These are phyloP conservation scores for Tilletia caries DNA, from an alignment of 1,284 basidiomycete species.

Conservation along the genomic window DNA sequence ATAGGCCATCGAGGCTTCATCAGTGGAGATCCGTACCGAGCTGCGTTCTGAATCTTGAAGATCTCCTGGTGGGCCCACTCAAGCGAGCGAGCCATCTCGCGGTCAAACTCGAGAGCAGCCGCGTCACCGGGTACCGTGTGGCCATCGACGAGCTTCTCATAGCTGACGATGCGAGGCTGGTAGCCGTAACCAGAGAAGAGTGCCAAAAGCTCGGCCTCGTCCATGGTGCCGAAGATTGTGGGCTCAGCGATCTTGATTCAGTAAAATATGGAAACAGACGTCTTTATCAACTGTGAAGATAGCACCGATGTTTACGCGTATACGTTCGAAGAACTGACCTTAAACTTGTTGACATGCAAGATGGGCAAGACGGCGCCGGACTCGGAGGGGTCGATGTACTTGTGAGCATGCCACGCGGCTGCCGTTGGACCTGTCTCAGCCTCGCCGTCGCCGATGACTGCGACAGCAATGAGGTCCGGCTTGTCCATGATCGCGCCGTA, in stretches of 20 bases:
- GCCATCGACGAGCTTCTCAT: constrained; percentile 62
- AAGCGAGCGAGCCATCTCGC: constrained; percentile 69
- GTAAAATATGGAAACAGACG: no score
- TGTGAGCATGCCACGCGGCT: constrained; percentile 75
- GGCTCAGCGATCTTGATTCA: constrained; percentile 82
- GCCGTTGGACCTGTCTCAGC: constrained; percentile 65
- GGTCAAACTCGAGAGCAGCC: constrained; percentile 54
- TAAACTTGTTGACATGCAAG: constrained; percentile 76
- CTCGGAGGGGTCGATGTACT: constrained; percentile 83
- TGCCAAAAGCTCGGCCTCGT: constrained; percentile 70
- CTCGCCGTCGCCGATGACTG: constrained; percentile 81
- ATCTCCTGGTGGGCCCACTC: constrained; percentile 63
- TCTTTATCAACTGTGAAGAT: no score
- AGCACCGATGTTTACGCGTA: no score
- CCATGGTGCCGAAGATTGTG: constrained; percentile 85
- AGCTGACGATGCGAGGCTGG: constrained; percentile 73
- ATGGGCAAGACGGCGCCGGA: constrained; percentile 83
- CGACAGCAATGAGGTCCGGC: constrained; percentile 73
- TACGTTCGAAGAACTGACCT: no score
- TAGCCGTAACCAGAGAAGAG: constrained; percentile 61
- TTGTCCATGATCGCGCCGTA: constrained; percentile 75
- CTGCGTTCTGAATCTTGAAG: constrained; percentile 70
- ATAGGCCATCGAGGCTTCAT: constrained; percentile 82
- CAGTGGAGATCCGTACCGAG: constrained; percentile 70
- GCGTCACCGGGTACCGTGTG: constrained; percentile 59